Base-by-base conservation (phyloP, 192 early-diverging fungal genomes). In the Coemansia sp. region DNA sequence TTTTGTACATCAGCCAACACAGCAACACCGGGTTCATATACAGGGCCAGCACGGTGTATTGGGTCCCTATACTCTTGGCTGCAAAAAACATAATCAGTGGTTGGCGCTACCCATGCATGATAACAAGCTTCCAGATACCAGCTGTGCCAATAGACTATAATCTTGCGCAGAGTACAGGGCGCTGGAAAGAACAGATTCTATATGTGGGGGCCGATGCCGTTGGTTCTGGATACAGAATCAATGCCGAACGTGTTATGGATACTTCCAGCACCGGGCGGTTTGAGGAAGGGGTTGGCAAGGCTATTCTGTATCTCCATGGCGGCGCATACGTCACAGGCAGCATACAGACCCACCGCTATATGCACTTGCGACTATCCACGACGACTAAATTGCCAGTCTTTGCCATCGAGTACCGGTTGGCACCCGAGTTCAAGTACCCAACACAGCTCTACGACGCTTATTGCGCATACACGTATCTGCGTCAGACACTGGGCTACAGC, bases 401-500 rank as follows among this genome's bases (percentile, higher is more conserved):
- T 69, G 88, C 82, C 8, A 77, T 92, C 26, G 86, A 89, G 68
- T 96, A 98, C 75, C 79, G 96, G 9, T 70, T 96, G 18, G 89
- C 94, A 0, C 94, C 96, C 0, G 87, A 92, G 63, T 73, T 86
- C 21, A 86, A 89, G 12, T 98, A 93, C 70, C 96, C 95, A 9
- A 77, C 87, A 12, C 92, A 90, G 40, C 67, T 98, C 6, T 86
- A 92, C 42, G 96, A 98, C 70, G 88, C 91, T 10, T 62, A 92
- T 21, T 89, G 90, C 18, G 92, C 92, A 0, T 93, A 90, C 68
- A 42, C 85, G 1, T 91, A 86, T 61, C 72, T 97, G 57, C 65
- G 40, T 13, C 37, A 23, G 1, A n/a, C 9, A 12, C 23, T 64
- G 42, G 79, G 72, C 2, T 68, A 72, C 19, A 11, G 39, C 7